Conservation (phyloP, 129 eudicot genomes). For the Glebionis coronaria region DNA sequence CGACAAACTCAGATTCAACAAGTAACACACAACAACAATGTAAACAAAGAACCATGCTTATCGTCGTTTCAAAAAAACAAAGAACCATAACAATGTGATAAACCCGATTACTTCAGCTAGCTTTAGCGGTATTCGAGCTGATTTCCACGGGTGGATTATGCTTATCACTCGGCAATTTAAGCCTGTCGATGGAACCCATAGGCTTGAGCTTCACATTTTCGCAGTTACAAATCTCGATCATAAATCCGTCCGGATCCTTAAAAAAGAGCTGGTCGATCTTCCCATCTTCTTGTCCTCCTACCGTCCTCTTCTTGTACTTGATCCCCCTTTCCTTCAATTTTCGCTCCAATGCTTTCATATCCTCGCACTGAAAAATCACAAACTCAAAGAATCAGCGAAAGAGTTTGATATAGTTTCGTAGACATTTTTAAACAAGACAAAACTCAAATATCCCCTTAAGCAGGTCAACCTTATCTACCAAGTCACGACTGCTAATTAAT, state of each 20-base stretch:
- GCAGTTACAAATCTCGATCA: constrained; percentile 89
- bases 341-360: background rate
- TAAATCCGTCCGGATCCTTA: constrained; percentile 81
- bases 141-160: constrained; percentile 68
- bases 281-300: constrained; percentile 56
- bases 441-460: too few species aligned
- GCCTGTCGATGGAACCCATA: constrained; percentile 35
- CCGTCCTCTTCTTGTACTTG: constrained; percentile 70
- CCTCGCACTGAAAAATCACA: constrained; percentile 46
- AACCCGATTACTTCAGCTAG: background rate
- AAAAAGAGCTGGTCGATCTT: constrained; percentile 78
- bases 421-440: background rate
- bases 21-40: background rate
- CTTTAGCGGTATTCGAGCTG: constrained; percentile 25
- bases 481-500: too few species aligned
- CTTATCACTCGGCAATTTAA: constrained; percentile 56
- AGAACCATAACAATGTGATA: background rate
- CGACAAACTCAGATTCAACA: too few species aligned
- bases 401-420: too few species aligned
- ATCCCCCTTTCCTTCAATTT: background rate
- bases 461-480: too few species aligned
- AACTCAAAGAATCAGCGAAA: too few species aligned
- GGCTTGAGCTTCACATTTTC: constrained; percentile 75
- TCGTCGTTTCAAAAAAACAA: background rate
- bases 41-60: background rate